These are phyloP conservation scores for Saxophila tyrrhenica DNA, from an alignment of 495 filamentous ascomycete species.

Conservation along the genomic window DNA sequence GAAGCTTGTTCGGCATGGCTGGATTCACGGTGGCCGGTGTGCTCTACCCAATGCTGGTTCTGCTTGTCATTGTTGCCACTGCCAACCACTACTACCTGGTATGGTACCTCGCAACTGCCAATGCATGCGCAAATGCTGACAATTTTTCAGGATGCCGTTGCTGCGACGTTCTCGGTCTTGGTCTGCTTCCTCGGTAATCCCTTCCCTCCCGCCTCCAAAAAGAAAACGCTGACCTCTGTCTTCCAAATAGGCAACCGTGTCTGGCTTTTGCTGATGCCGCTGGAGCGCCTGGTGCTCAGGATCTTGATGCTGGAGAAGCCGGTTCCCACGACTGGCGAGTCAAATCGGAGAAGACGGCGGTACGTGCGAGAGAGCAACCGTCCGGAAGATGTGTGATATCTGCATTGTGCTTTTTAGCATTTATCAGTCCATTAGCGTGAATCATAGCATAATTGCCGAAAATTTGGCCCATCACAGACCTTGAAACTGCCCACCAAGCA, in stretches of 20 bases:
- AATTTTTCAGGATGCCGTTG: constrained; percentile 48
- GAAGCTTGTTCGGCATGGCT: constrained; percentile 14
- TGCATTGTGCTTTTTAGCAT: no score
- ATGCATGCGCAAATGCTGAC: no score
- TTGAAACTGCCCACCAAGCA: no score
- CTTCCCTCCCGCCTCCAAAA: no score
- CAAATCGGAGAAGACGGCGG: constrained; percentile 17
- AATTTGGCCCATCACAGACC: no score
- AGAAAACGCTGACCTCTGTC: no score
- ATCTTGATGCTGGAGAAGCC: constrained; percentile 47
- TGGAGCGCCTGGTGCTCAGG: constrained; percentile 48
- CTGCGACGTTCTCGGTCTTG: constrained; percentile 41
- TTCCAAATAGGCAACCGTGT: no score
- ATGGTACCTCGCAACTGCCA: no score
- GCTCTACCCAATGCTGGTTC: constrained; percentile 45
- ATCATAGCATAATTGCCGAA: no score
- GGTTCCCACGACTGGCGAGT: constrained; percentile 43
- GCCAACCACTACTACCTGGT: constrained; percentile 57
- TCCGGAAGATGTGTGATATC: no score
- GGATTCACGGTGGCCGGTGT: constrained; percentile 34
- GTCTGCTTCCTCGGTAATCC: constrained; percentile 36
- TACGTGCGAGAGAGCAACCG: background rate
- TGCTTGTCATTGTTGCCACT: constrained; percentile 52
- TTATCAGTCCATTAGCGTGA: no score
- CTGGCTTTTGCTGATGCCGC: constrained; percentile 42